Percentiles rank a stretch among this genome's conserved stretches.
phyloP scores from a whole-genome alignment of 139 green algal genomes.

The Chlamydomonas asymmetrica region DNA sequence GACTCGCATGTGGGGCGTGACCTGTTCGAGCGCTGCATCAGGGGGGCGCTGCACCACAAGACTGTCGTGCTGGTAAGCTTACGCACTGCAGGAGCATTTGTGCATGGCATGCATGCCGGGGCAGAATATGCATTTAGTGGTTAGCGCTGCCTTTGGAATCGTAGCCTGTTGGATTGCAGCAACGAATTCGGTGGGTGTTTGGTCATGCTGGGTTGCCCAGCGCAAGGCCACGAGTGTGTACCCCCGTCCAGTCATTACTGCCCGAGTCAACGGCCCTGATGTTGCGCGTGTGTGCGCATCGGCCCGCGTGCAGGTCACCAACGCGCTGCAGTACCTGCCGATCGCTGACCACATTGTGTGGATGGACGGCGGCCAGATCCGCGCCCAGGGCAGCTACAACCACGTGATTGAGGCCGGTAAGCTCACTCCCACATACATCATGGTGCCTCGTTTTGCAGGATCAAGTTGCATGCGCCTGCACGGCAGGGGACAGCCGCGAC shows the following conservation, averaged over 20 bases:
- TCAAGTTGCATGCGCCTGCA: too few species aligned
- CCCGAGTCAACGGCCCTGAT: background rate
- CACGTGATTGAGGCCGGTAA: slow-evolving; percentile 55
- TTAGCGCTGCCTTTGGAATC: background rate
- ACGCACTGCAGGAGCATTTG: slow-evolving; percentile 77
- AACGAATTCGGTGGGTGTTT: too few species aligned
- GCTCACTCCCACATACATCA: slow-evolving; percentile 40
- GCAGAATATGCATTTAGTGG: background rate
- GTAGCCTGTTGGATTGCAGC: too few species aligned
- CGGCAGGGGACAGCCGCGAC: too few species aligned
- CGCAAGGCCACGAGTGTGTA: too few species aligned
- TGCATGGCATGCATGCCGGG: background rate
- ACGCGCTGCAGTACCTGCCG: slow-evolving; percentile 85
- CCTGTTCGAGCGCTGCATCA: slow-evolving; percentile 86
- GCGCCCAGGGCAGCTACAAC: slow-evolving; percentile 65
- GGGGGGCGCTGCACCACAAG: slow-evolving; percentile 41
- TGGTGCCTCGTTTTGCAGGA: background rate
- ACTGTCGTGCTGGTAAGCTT: slow-evolving; percentile 61
- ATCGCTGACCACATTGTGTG: slow-evolving; percentile 75
- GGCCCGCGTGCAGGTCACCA: slow-evolving; percentile 75
- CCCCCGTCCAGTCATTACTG: too few species aligned
- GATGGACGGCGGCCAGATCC: slow-evolving; percentile 65
- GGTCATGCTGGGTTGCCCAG: too few species aligned
- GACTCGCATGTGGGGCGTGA: slow-evolving; percentile 88
- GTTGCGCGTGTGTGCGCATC: background rate